Percentiles rank a stretch among this genome's conserved stretches.
Evolutionary conservation across 2,329 filamentous ascomycete species (phyloP).

Genomic region (Ceratocystis huliohia): DNA sequence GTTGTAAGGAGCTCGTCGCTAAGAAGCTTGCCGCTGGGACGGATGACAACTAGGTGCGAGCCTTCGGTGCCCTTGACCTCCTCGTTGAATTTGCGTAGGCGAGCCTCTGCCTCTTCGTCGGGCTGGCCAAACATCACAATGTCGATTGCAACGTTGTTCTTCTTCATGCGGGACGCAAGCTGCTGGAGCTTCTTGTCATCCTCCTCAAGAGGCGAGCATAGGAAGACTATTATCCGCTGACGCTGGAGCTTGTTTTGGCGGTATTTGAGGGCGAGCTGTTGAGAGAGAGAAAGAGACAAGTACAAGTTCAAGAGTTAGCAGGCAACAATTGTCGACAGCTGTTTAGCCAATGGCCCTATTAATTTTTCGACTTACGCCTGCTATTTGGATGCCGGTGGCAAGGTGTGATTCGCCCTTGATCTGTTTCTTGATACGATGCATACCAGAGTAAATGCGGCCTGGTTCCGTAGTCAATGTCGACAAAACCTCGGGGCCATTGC

Average conservation of each 20-base stretch:
- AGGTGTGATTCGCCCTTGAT: slow-evolving; percentile 82
- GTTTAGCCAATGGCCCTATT: background rate
- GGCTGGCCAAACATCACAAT: slow-evolving; percentile 92
- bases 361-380: slow-evolving; percentile 53
- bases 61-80: slow-evolving; percentile 84
- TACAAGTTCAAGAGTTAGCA: slow-evolving; percentile 23
- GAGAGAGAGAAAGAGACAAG: background rate
- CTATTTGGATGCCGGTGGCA: slow-evolving; percentile 88
- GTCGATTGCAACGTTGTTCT: slow-evolving; percentile 86
- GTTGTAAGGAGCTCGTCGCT: slow-evolving; percentile 84
- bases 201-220: slow-evolving; percentile 83
- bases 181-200: slow-evolving; percentile 78
- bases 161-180: slow-evolving; percentile 97
- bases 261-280: slow-evolving; percentile 86
- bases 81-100: slow-evolving; percentile 86
- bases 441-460: slow-evolving; percentile 83
- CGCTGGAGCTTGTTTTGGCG: slow-evolving; percentile 94
- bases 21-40: slow-evolving; percentile 78
- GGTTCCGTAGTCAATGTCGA: slow-evolving; percentile 94
- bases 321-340: slow-evolving; percentile 17
- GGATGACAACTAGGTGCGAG: slow-evolving; percentile 81
- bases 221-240: slow-evolving; percentile 93
- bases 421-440: slow-evolving; percentile 81
- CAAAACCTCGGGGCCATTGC: slow-evolving; percentile 90
- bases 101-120: slow-evolving; percentile 78